Evolutionary conservation across 2,329 filamentous ascomycete species (phyloP).

Genomic region (Incumbomyces delicatus): DNA sequence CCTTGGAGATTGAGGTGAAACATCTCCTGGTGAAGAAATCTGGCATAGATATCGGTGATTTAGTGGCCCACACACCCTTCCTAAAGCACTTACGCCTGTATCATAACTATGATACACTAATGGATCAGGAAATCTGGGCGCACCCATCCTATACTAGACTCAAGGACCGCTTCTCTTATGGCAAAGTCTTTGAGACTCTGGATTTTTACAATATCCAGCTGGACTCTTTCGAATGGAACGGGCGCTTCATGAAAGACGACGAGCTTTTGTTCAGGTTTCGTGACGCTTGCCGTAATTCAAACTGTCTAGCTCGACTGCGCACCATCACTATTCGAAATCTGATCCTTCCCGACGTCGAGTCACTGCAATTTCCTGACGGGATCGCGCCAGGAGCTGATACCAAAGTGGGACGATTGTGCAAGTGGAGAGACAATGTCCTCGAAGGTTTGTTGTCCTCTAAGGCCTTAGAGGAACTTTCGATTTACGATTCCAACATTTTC

Average conservation of each 20-base stretch:
- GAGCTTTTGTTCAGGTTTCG: conserved; percentile 33
- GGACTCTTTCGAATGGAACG: conserved; percentile 49
- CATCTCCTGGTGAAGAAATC: conserved; percentile 45
- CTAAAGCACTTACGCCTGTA: conserved; percentile 63
- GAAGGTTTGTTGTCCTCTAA: conserved; percentile 37
- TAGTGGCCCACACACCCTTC: conserved; percentile 57
- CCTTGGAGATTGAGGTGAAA: conserved; percentile 59
- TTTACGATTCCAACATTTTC: conserved; percentile 66
- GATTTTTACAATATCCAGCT: conserved; percentile 39
- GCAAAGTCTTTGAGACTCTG: conserved; percentile 55
- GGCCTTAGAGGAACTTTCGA: conserved; percentile 55
- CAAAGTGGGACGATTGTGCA: conserved; percentile 13
- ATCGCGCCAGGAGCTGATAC: not conserved
- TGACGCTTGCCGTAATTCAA: conserved; percentile 41
- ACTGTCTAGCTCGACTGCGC: conserved; percentile 41
- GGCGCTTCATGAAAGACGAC: conserved; percentile 31
- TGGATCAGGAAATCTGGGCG: conserved; percentile 22
- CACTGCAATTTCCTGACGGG: not conserved
- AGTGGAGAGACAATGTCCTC: conserved; percentile 42
- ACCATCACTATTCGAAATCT: conserved; percentile 31
- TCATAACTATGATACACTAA: conserved; percentile 52
- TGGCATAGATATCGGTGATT: conserved; percentile 45
- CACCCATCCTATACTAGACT: conserved; percentile 21
- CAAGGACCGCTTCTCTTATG: conserved; percentile 55
- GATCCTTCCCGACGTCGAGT: conserved; percentile 4